These are phyloP conservation scores for Boechera divaricarpa DNA, from an alignment of 345 rosid species.

Conservation along the genomic window DNA sequence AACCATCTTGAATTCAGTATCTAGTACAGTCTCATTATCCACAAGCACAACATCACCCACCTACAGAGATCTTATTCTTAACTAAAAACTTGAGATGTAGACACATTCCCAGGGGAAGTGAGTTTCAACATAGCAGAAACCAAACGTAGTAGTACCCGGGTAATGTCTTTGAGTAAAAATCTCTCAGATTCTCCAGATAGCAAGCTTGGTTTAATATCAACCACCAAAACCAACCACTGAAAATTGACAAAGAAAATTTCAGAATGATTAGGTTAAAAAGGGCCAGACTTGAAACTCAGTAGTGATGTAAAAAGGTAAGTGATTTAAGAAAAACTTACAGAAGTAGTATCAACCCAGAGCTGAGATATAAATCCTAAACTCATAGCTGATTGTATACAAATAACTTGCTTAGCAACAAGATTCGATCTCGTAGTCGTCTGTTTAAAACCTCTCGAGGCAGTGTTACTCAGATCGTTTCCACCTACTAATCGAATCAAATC, in stretches of 20 bases:
- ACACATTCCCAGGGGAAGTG: background rate
- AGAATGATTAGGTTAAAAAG: slow-evolving; percentile 4
- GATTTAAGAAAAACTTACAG: slow-evolving; percentile 50
- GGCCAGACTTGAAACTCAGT: background rate
- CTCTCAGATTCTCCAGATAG: slow-evolving; percentile 87
- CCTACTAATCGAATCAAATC: slow-evolving; percentile 38
- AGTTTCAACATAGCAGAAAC: background rate
- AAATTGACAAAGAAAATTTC: background rate
- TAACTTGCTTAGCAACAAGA: slow-evolving; percentile 84
- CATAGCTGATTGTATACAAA: slow-evolving; percentile 75
- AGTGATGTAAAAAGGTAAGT: background rate
- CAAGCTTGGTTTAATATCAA: slow-evolving; percentile 83
- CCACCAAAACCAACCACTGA: slow-evolving; percentile 74
- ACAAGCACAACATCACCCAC: slow-evolving; percentile 93
- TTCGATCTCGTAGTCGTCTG: slow-evolving; percentile 65
- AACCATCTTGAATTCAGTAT: slow-evolving; percentile 65
- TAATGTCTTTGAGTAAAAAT: slow-evolving; percentile 66
- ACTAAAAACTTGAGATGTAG: slow-evolving; percentile 10
- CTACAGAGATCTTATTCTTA: slow-evolving; percentile 45
- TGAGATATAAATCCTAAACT: slow-evolving; percentile 83
- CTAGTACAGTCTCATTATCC: slow-evolving; percentile 64
- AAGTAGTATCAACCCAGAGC: slow-evolving; percentile 75
- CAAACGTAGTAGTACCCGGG: slow-evolving; percentile 51
- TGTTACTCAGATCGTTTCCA: slow-evolving; percentile 12
- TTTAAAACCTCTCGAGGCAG: slow-evolving; percentile 48